phyloP scores from a whole-genome alignment of 1,139 yeast genomes.

The Sugiyamaella castrensis region DNA sequence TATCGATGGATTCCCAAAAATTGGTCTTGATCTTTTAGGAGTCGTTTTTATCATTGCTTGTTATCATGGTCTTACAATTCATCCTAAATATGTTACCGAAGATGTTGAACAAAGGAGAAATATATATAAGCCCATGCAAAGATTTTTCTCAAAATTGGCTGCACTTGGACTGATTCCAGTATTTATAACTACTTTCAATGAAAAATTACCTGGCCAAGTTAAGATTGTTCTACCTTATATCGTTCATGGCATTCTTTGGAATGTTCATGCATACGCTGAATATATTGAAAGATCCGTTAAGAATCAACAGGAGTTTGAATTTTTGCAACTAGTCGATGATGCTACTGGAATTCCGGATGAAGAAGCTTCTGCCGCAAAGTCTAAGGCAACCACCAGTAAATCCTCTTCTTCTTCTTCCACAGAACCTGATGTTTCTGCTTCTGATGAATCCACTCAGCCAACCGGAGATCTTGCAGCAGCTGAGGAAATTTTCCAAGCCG shows the following conservation, averaged over 20 bases:
- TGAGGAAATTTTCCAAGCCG: constrained; percentile 5
- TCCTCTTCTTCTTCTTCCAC: constrained; percentile 7
- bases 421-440: not conserved
- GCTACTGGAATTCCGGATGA: constrained; percentile 15
- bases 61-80: constrained; percentile 8
- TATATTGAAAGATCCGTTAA: constrained; percentile 8
- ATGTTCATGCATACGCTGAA: constrained; percentile 12
- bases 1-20: not conserved
- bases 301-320: constrained; percentile 11
- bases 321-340: constrained; percentile 10
- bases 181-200: constrained; percentile 7
- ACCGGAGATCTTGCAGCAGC: constrained; percentile 6
- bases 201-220: constrained; percentile 5
- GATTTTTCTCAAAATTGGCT: constrained; percentile 14
- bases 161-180: constrained; percentile 16
- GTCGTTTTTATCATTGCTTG: constrained; percentile 6
- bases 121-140: constrained; percentile 7
- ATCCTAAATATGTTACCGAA: constrained; percentile 11
- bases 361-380: constrained; percentile 11
- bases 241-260: constrained; percentile 13
- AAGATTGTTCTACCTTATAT: constrained; percentile 11
- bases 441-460: constrained; percentile 4
- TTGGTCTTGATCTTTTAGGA: not conserved
- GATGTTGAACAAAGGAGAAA: constrained; percentile 8
- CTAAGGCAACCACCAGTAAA: constrained; percentile 4